Conservation (phyloP, 2,329 filamentous ascomycete genomes). For the Colletotrichum cereale region DNA sequence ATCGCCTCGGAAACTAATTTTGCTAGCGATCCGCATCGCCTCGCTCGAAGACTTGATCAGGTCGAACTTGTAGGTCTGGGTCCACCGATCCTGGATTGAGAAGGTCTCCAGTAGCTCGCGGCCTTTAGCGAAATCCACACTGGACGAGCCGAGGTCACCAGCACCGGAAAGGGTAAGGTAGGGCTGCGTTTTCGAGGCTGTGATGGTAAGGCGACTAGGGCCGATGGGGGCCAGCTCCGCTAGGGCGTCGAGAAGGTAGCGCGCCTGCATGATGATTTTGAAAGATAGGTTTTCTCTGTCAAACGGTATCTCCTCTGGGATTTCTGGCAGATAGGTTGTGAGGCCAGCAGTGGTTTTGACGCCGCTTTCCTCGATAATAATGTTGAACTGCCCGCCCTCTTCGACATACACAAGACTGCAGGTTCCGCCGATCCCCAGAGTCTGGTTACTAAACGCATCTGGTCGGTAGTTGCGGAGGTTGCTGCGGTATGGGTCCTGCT, state of each 20-base stretch:
- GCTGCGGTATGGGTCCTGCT: conserved; percentile 71
- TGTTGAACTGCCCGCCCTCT: conserved; percentile 82
- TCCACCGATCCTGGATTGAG: conserved; percentile 69
- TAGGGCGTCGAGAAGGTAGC: conserved; percentile 78
- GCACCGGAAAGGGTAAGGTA: conserved; percentile 80
- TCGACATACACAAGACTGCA: conserved; percentile 85
- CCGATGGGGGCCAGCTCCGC: conserved; percentile 77
- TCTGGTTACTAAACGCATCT: conserved; percentile 86
- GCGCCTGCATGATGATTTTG: conserved; percentile 94
- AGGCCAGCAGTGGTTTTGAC: conserved; percentile 92
- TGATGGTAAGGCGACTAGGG: conserved; percentile 79
- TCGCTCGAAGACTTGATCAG: conserved; percentile 87
- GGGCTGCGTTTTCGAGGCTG: conserved; percentile 72
- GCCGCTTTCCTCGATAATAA: conserved; percentile 87
- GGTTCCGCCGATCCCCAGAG: conserved; percentile 85
- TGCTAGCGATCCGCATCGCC: conserved; percentile 93
- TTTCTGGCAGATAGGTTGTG: conserved; percentile 85
- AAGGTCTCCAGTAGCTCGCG: conserved; percentile 81
- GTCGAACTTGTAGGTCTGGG: conserved; percentile 87
- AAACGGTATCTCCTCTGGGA: conserved; percentile 86
- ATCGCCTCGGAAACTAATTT: conserved; percentile 92
- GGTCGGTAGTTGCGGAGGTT: conserved; percentile 72
- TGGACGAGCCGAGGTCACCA: conserved; percentile 70
- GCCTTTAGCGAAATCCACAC: conserved; percentile 75
- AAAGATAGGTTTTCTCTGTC: conserved; percentile 83